phyloP scores from a whole-genome alignment of 2,329 filamentous ascomycete species.

The Xylaria sp. region DNA sequence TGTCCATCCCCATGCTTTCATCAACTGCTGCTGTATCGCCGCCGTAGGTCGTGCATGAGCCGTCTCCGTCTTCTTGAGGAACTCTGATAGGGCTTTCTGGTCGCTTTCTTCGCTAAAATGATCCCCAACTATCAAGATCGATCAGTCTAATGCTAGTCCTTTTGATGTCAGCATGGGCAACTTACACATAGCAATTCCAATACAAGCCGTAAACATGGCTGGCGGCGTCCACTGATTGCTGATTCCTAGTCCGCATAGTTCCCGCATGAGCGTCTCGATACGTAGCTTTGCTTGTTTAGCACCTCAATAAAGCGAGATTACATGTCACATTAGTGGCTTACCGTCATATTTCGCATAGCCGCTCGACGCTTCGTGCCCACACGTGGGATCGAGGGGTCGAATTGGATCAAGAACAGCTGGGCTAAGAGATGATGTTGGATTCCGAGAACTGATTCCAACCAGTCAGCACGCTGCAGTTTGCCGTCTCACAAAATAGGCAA shows the following conservation, averaged over 20 bases:
- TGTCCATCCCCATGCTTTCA: constrained; percentile 56
- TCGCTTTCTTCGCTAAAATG: constrained; percentile 53
- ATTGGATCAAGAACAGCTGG: constrained; percentile 60
- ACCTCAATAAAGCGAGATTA: neutral
- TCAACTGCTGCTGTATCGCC: constrained; percentile 53
- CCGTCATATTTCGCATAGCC: constrained; percentile 48
- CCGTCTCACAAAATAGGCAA: neutral
- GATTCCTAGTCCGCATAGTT: constrained; percentile 63
- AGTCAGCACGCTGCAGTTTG: constrained; percentile 1
- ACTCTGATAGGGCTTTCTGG: constrained; percentile 54
- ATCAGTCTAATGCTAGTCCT: neutral
- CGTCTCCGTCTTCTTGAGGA: constrained; percentile 54
- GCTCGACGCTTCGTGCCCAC: constrained; percentile 49
- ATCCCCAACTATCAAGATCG: constrained; percentile 49
- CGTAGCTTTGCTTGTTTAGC: constrained; percentile 44
- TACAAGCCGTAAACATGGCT: constrained; percentile 60
- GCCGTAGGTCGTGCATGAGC: constrained; percentile 60
- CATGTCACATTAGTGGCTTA: constrained; percentile 34
- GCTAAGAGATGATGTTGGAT: constrained; percentile 66
- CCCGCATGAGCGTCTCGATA: constrained; percentile 54
- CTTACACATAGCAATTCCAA: constrained; percentile 60
- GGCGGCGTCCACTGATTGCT: constrained; percentile 62
- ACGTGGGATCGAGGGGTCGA: constrained; percentile 59
- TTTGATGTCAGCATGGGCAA: neutral
- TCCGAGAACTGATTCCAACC: constrained; percentile 54